phyloP scores from a whole-genome alignment of 2,329 filamentous ascomycete genomes.

The Raffaelea ambrosiae region DNA sequence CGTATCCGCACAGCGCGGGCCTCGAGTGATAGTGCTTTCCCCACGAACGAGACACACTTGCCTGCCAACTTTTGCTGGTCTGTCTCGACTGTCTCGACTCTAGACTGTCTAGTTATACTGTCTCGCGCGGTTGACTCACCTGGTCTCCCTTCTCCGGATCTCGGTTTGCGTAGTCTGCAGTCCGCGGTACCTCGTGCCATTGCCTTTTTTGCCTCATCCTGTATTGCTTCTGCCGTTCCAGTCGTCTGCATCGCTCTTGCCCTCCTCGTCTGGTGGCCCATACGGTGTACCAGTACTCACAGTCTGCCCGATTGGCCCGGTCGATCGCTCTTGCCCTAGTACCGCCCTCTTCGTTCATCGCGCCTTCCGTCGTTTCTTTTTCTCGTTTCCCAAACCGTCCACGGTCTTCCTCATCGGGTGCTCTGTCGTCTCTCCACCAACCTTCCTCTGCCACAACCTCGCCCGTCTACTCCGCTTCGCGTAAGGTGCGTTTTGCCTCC shows the following conservation, averaged over 20 bases:
- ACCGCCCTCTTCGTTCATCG: too few relatives aligned
- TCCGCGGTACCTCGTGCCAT: too few relatives aligned
- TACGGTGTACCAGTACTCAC: background rate
- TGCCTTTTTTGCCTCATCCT: too few relatives aligned
- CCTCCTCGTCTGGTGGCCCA: background rate
- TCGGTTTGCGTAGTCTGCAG: too few relatives aligned
- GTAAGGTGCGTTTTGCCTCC: conserved; percentile 9
- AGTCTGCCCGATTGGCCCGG: background rate
- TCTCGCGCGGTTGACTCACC: too few relatives aligned
- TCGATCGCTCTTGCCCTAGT: background rate
- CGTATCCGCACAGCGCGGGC: too few relatives aligned
- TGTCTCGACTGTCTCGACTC: too few relatives aligned
- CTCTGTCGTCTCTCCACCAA: conserved; percentile 1
- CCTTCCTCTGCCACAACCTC: background rate
- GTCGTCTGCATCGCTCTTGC: too few relatives aligned
- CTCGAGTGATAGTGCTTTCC: background rate
- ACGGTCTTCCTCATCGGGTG: background rate
- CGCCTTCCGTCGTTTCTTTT: too few relatives aligned
- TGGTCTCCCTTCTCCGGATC: too few relatives aligned
- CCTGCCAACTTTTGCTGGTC: background rate
- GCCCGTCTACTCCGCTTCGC: conserved; percentile 5
- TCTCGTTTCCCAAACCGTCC: background rate
- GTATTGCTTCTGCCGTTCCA: too few relatives aligned
- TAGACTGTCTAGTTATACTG: too few relatives aligned
- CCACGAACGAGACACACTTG: background rate